These are phyloP conservation scores for Ophiostoma montium DNA, from an alignment of 2,329 filamentous ascomycete species.

Conservation along the genomic window DNA sequence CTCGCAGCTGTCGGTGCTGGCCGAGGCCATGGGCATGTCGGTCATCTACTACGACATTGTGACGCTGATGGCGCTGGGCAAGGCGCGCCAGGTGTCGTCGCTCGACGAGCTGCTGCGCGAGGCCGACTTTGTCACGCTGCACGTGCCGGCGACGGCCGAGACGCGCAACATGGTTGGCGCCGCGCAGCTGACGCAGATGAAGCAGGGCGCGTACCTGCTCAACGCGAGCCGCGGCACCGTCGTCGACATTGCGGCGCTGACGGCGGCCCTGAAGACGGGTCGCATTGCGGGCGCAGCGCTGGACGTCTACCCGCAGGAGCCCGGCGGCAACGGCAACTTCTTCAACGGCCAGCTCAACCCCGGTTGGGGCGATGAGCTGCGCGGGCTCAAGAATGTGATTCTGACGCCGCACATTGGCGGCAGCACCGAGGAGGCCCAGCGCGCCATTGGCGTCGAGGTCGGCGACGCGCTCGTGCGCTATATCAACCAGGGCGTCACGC, in stretches of 20 bases:
- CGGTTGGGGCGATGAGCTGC: conserved; percentile 69
- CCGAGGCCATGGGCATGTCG: conserved; percentile 94
- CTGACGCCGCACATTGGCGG: conserved; percentile 94
- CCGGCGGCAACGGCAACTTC: conserved; percentile 85
- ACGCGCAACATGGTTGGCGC: conserved; percentile 86
- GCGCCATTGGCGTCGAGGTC: conserved; percentile 90
- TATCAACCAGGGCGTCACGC: conserved; percentile 85
- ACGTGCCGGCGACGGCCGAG: conserved; percentile 87
- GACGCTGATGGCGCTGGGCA: conserved; percentile 88
- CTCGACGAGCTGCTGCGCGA: conserved; percentile 62
- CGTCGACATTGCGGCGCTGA: conserved; percentile 83
- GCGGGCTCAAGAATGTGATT: conserved; percentile 79
- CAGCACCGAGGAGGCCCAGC: conserved; percentile 93
- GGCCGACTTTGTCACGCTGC: conserved; percentile 85
- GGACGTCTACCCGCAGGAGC: conserved; percentile 91
- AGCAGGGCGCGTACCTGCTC: conserved; percentile 82
- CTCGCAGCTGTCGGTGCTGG: conserved; percentile 85
- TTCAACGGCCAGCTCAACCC: conserved; percentile 72
- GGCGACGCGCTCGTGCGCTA: conserved; percentile 78
- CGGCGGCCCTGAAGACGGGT: conserved; percentile 72
- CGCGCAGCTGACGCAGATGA: conserved; percentile 74
- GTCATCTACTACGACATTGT: conserved; percentile 96
- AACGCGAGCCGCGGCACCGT: conserved; percentile 91
- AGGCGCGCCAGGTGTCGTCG: conserved; percentile 65
- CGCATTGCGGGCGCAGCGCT: conserved; percentile 90